Evolutionary conservation across 2,329 filamentous ascomycete species (phyloP), one percentile per base, ranked within the genome.

Genomic region (Diaporthe eres): DNA sequence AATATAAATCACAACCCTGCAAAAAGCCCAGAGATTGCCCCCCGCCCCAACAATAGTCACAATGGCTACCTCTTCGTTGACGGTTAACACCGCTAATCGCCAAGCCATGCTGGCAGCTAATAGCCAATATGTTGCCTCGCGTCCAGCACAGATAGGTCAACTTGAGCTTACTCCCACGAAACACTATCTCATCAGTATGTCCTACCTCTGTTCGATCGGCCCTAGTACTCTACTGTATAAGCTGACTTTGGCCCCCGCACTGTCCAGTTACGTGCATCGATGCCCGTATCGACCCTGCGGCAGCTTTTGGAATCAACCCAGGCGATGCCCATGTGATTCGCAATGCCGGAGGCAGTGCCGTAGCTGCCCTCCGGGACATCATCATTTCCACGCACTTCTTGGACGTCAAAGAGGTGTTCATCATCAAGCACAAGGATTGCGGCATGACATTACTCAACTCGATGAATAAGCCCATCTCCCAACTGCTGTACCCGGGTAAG

Each of bases 271-370:
- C 94, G 0, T 97, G 94, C 84, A 97, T 96, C 94, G 94, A 97
- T 80, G 93, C 94, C 7, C 91, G 94, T 71, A 86, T 92, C 79
- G 89, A 96, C 79, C 91, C 94, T 0, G 89, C 91, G 3, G 86
- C 89, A 13, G 93, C 93, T 2, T 93, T 95, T 74, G 93, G 92
- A 8, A 92, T 96, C 74, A 85, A 88, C 22, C 89, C 94, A 25
- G 94, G 94, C 53, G 93, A 95, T 77, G 94, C 94, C 0, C 94
- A 97, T 83, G 90, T 95, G 44, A 93, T 95, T 75, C 91, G 94
- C 76, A 96, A 95, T 78, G 93, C 92, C 9, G 93, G 93, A 2
- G 94, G 87, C 1, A 91, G 89, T 22, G 92, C 90, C 2, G 85
- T 87, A 49, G 94, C 96, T 75, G 93, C 92, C 0, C 87, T 96